phyloP scores from a whole-genome alignment of 371 early-diverging fungal species.

The Lichtheimia hyalospora region DNA sequence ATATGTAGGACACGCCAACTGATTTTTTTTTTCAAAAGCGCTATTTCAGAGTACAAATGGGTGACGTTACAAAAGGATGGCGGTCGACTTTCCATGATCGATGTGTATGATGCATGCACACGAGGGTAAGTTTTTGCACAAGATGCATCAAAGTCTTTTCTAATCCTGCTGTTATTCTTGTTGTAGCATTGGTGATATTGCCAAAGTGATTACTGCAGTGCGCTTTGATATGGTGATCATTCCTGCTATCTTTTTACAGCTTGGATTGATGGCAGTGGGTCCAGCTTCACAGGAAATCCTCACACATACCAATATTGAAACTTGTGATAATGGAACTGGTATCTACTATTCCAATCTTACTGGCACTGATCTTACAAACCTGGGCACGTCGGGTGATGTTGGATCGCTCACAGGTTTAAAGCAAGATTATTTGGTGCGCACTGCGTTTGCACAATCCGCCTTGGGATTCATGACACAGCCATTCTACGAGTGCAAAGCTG shows the following conservation, averaged over 20 bases:
- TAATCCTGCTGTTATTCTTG: not conserved
- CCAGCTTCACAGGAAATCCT: constrained; percentile 14
- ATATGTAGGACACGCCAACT: no score
- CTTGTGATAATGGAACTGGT: not conserved
- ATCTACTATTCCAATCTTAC: constrained; percentile 7
- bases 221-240: constrained; percentile 7
- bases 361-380: constrained; percentile 1
- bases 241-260: constrained; percentile 6
- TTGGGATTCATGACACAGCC: not conserved
- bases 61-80: constrained; percentile 14
- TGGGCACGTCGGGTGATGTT: not conserved
- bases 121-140: constrained; percentile 13
- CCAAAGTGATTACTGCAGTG: constrained; percentile 1
- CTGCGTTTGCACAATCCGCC: constrained; percentile 4
- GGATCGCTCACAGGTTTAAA: constrained; percentile 5
- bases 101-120: constrained; percentile 22
- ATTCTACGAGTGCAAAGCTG: not conserved
- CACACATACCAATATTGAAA: not conserved
- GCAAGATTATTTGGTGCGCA: constrained; percentile 11
- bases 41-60: constrained; percentile 24
- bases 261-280: constrained; percentile 16
- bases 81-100: constrained; percentile 11
- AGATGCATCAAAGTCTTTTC: not conserved
- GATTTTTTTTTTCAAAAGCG: constrained; percentile 2
- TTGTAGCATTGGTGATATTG: not conserved